A percentile compares a stretch with the other conserved stretches of the same genome.
Evolutionary conservation across 2,329 filamentous ascomycete species (phyloP).

Genomic region (Sporothrix schenckii): DNA sequence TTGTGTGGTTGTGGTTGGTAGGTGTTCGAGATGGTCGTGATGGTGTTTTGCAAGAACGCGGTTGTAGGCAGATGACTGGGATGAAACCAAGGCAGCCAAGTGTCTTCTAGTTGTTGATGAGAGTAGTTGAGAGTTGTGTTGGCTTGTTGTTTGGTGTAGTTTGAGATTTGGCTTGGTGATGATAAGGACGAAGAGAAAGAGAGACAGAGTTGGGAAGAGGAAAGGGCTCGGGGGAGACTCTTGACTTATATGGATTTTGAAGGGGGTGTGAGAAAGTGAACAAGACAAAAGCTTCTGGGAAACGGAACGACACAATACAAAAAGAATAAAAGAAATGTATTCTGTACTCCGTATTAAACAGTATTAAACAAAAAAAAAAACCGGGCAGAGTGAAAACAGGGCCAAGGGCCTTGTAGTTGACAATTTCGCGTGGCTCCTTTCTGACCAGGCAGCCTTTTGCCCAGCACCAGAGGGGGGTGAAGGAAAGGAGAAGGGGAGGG

Average conservation of each 20-base stretch:
- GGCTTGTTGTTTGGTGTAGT: background rate
- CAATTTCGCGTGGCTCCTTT: conserved; percentile 24
- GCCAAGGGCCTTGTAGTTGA: conserved; percentile 24
- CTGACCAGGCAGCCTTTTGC: conserved; percentile 25
- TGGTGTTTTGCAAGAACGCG: conserved; percentile 5
- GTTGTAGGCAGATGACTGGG: background rate
- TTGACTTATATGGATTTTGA: conserved; percentile 24
- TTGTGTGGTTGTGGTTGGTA: conserved; percentile 32
- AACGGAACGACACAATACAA: background rate
- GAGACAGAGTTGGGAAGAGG: conserved; percentile 11
- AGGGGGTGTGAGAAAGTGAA: conserved; percentile 21
- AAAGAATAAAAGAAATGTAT: background rate
- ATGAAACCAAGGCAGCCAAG: background rate
- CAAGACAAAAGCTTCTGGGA: conserved; percentile 19
- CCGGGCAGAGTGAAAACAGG: conserved; percentile 25
- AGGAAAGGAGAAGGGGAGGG: background rate
- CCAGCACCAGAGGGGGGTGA: conserved; percentile 11
- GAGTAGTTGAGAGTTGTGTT: background rate
- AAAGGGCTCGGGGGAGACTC: conserved; percentile 7
- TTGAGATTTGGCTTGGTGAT: conserved; percentile 21
- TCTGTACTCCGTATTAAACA: no score
- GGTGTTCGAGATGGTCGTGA: background rate
- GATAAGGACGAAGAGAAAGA: conserved; percentile 14
- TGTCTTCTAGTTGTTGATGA: background rate
- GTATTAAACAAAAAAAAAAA: background rate